Base-by-base conservation (phyloP, 2,329 filamentous ascomycete genomes). In the Botrytis sinoallii region DNA sequence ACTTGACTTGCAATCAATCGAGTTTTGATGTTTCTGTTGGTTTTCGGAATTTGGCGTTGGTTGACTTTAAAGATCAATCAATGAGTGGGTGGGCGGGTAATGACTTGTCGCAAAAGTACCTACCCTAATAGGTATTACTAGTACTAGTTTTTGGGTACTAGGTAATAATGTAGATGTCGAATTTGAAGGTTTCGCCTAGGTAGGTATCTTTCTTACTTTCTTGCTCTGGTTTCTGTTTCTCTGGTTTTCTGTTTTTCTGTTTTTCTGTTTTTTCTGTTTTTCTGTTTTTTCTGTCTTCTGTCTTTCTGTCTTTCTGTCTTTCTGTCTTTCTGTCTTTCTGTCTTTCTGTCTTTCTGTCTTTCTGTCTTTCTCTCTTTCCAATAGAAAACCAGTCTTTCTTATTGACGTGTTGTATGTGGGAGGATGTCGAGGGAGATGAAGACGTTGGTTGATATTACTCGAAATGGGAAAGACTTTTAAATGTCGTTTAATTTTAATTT, bases 61-160 rank as follows among this genome's bases (percentile, higher is more conserved):
- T 16, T 63, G 12, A n/a, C 14, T 38, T 38, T 63, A 4, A 18
- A 40, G 35, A 63, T 63, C 35, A 35, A 38, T 35, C 59, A 38
- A 61, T 61, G 32, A 35, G 32, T 38, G 59, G 10, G 59, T n/a
- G 35, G n/a, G 52, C 52, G 52, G 52, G 32, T 61, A 61, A 35
- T 61, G 59, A 63, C 35, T 63, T 64, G 61, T n/a, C 61, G 61
- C 61, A 42, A 64, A 42, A n/a, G n/a, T 64, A 60, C n/a, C 52
- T 55, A 55, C 52, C 52, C 52, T 55, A 55, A 55, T 8, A 55
- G 52, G 52, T 55, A 55, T 55, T 29, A 55, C 52, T 55, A 55
- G 52, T 55, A n/a, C 35, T 40, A 61, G 29, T 38, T 8, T n/a
- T 18, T 7, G 35, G 12, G 12, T 25, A 22, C 18, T 61, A 40